Evolutionary conservation across 192 early-diverging fungal species (phyloP).

Genomic region (Gryganskiella cystojenkinii): DNA sequence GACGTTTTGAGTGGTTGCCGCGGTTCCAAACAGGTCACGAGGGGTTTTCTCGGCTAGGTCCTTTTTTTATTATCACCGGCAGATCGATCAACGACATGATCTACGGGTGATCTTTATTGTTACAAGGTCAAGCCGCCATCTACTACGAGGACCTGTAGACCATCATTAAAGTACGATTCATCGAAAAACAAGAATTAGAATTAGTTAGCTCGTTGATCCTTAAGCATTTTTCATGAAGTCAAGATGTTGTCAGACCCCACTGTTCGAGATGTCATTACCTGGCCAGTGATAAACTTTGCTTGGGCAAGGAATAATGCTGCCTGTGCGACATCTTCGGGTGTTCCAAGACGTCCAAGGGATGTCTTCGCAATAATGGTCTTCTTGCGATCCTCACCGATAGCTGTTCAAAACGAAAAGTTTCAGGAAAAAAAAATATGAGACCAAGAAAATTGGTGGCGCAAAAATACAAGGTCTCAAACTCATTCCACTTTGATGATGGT

Average conservation of each 20-base stretch:
- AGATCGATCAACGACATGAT: too few relatives aligned
- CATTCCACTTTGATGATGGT: not conserved
- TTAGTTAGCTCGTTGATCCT: not conserved
- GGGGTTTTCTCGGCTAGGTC: too few relatives aligned
- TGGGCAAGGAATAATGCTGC: constrained; percentile 67
- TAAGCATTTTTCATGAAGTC: not conserved
- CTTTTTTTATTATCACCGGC: too few relatives aligned
- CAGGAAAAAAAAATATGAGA: too few relatives aligned
- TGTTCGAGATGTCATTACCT: constrained; percentile 30
- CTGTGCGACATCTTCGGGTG: constrained; percentile 68
- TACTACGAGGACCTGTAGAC: constrained; percentile 38
- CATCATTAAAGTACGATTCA: not conserved
- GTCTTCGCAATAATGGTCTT: constrained; percentile 56
- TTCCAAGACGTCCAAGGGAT: constrained; percentile 67
- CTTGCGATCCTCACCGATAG: constrained; percentile 48
- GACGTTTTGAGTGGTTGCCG: too few relatives aligned
- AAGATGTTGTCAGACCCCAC: not conserved
- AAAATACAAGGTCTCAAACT: not conserved
- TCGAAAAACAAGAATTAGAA: not conserved
- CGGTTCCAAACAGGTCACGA: too few relatives aligned
- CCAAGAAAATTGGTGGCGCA: not conserved
- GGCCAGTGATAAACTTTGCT: constrained; percentile 72
- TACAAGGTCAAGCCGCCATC: constrained; percentile 54
- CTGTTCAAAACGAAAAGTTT: constrained; percentile 46
- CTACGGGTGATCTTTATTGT: too few relatives aligned